phyloP scores from a whole-genome alignment of 805 yeast species.

The Huiozyma naganishii region DNA sequence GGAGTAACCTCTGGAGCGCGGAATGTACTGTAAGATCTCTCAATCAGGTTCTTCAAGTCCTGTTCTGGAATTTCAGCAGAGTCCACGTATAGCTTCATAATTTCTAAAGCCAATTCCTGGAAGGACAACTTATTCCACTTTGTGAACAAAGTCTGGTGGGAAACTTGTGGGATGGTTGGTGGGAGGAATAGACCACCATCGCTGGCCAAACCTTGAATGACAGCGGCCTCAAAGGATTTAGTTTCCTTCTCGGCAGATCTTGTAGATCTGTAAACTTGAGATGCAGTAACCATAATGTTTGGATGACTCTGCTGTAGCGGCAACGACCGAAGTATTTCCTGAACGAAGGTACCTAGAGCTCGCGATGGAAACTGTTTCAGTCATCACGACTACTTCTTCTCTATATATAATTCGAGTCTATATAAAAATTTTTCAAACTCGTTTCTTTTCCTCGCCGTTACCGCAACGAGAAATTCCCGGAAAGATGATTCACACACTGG shows the following conservation, averaged over 20 bases:
- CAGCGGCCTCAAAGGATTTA: conserved; percentile 68
- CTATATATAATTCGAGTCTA: no score
- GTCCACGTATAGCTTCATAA: conserved; percentile 69
- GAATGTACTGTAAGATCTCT: conserved; percentile 80
- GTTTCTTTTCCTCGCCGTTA: no score
- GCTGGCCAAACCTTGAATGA: conserved; percentile 83
- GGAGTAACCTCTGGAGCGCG: conserved; percentile 88
- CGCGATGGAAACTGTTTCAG: no score
- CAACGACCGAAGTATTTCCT: no score
- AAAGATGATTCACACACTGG: no score
- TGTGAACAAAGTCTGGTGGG: conserved; percentile 40
- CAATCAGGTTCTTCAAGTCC: conserved; percentile 54
- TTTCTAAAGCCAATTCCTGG: conserved; percentile 77
- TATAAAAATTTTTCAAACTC: background rate
- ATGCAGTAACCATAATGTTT: conserved; percentile 20
- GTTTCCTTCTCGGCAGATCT: conserved; percentile 45
- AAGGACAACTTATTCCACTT: conserved; percentile 70
- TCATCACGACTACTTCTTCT: no score
- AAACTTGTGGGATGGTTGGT: conserved; percentile 59
- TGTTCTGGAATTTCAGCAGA: conserved; percentile 59
- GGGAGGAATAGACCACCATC: conserved; percentile 97
- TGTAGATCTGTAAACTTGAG: conserved; percentile 71
- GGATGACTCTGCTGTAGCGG: background rate
- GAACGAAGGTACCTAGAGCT: no score
- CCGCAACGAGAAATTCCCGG: no score